Conservation (phyloP, 2,329 filamentous ascomycete species). For the Sclerotiophoma versabilis region DNA sequence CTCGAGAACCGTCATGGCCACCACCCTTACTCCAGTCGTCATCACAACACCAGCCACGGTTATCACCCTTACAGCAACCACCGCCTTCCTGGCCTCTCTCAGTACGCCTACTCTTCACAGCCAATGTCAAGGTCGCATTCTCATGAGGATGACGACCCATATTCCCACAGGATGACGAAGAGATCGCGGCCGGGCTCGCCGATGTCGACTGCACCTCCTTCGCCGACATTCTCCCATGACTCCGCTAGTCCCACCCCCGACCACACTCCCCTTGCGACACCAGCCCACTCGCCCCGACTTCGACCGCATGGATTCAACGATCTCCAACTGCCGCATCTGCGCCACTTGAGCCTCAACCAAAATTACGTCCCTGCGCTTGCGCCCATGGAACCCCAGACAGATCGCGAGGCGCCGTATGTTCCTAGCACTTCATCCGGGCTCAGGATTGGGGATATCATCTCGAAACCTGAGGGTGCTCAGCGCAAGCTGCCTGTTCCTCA, state of each 20-base stretch:
- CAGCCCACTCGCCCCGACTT: conserved; percentile 91
- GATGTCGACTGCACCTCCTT: conserved; percentile 93
- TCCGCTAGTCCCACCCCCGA: conserved; percentile 95
- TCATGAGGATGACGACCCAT: conserved; percentile 82
- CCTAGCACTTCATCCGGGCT: conserved; percentile 69
- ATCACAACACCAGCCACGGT: conserved; percentile 51
- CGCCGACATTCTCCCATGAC: conserved; percentile 94
- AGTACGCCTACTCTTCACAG: conserved; percentile 70
- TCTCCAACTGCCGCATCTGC: conserved; percentile 85
- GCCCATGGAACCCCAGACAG: conserved; percentile 72
- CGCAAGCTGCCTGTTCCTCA: conserved; percentile 91
- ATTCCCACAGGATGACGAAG: conserved; percentile 78
- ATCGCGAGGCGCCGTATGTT: conserved; percentile 65
- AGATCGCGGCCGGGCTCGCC: conserved; percentile 92
- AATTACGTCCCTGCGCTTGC: conserved; percentile 66
- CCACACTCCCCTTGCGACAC: conserved; percentile 97
- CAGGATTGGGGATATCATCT: conserved; percentile 91
- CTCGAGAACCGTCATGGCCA: conserved; percentile 67
- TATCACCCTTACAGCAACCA: conserved; percentile 58
- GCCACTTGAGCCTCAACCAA: conserved; percentile 72
- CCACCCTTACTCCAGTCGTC: conserved; percentile 48
- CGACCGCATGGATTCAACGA: conserved; percentile 74
- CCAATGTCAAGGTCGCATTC: conserved; percentile 92
- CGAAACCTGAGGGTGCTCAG: conserved; percentile 83
- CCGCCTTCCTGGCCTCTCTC: conserved; percentile 64